These are phyloP conservation scores for Tylopilus sp. DNA, from an alignment of 1,284 basidiomycete species.

Conservation along the genomic window DNA sequence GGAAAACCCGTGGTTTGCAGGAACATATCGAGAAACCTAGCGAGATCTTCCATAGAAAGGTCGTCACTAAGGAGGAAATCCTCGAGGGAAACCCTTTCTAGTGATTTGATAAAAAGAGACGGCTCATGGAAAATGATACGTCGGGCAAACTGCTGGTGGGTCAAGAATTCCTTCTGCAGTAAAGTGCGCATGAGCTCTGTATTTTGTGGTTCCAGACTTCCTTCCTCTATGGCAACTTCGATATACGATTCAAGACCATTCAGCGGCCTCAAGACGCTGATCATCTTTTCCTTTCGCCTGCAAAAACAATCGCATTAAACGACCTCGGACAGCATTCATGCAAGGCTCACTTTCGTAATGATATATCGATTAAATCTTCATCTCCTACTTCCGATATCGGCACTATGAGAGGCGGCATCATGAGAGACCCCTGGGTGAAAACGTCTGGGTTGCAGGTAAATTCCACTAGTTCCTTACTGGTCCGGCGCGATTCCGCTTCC, in stretches of 20 bases:
- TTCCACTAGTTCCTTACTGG: slow-evolving; percentile 24
- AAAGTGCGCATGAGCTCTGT: background rate
- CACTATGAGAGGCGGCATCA: background rate
- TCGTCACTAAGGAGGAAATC: slow-evolving; percentile 42
- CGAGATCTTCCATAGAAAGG: slow-evolving; percentile 35
- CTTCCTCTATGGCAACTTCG: background rate
- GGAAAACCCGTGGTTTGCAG: slow-evolving; percentile 13
- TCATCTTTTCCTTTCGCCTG: slow-evolving; percentile 19
- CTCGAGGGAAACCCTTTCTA: slow-evolving; percentile 40
- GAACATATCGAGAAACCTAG: slow-evolving; percentile 17
- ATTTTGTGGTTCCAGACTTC: background rate
- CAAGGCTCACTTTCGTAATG: slow-evolving; percentile 29
- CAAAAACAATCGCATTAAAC: background rate
- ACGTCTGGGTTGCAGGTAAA: background rate
- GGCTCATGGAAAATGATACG: slow-evolving; percentile 41
- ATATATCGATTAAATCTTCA: slow-evolving; percentile 40
- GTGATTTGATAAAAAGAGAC: slow-evolving; percentile 34
- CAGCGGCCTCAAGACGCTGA: slow-evolving; percentile 7
- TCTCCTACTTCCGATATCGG: slow-evolving; percentile 17
- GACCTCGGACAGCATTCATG: background rate
- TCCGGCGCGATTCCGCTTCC: slow-evolving; percentile 4
- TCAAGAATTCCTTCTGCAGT: slow-evolving; percentile 3
- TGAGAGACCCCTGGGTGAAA: background rate
- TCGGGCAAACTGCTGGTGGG: slow-evolving; percentile 32
- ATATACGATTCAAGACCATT: slow-evolving; percentile 12